These are phyloP conservation scores for Canariomyces notabilis DNA, from an alignment of 2,329 filamentous ascomycete species.

Conservation along the genomic window DNA sequence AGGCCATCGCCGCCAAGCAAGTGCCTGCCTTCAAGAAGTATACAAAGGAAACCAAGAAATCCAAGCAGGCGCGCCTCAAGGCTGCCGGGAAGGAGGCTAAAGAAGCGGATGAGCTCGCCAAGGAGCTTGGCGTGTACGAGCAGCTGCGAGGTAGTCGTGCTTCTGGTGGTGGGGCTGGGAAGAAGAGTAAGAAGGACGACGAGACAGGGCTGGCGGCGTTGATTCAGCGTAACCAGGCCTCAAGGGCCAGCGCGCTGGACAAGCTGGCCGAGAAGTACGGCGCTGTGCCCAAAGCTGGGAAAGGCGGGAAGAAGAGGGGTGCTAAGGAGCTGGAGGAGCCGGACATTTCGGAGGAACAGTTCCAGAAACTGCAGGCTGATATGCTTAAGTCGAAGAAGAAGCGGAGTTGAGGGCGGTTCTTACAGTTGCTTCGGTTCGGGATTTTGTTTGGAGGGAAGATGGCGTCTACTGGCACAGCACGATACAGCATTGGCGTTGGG, in stretches of 20 bases:
- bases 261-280: constrained; percentile 73
- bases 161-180: no score
- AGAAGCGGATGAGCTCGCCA: constrained; percentile 70
- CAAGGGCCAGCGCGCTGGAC: constrained; percentile 62
- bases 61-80: constrained; percentile 53
- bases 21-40: constrained; percentile 66
- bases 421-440: neutral
- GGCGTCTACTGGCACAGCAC: neutral
- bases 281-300: constrained; percentile 34
- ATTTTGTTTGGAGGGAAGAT: neutral
- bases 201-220: constrained; percentile 62
- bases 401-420: constrained; percentile 11
- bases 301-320: constrained; percentile 50
- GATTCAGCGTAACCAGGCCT: constrained; percentile 67
- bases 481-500: constrained; percentile 5
- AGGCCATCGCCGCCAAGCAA: constrained; percentile 66
- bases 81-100: constrained; percentile 61
- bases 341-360: constrained; percentile 57
- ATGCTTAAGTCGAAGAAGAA: constrained; percentile 34
- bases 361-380: constrained; percentile 51
- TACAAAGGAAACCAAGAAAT: constrained; percentile 64
- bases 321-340: constrained; percentile 54
- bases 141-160: no score
- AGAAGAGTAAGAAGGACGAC: constrained; percentile 35
- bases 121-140: constrained; percentile 69